Percentiles rank a stretch among this genome's conserved stretches.
These are phyloP conservation scores for Fusarium tanahbumbuense DNA, from an alignment of 2,329 filamentous ascomycete species.

Conservation along the genomic window DNA sequence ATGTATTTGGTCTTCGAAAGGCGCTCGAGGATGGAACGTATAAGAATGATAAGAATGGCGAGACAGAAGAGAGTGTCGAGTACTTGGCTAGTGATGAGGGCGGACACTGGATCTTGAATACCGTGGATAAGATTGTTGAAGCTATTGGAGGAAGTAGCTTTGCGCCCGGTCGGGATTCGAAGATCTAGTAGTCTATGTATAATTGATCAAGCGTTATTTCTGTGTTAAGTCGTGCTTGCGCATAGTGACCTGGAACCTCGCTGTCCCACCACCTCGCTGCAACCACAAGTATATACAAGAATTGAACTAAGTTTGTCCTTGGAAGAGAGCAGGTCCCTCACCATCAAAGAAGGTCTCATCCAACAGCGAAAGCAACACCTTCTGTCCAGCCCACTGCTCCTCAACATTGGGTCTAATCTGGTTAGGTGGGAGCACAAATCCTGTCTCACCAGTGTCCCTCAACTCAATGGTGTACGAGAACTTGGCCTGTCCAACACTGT, in stretches of 20 bases:
- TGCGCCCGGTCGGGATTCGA: slow-evolving; percentile 45
- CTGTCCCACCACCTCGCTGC: neutral
- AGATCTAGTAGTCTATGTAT: slow-evolving; percentile 19
- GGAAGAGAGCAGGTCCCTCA: slow-evolving; percentile 38
- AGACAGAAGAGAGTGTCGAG: slow-evolving; percentile 51
- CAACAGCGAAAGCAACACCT: slow-evolving; percentile 48
- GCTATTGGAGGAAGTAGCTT: slow-evolving; percentile 59
- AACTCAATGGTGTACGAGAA: slow-evolving; percentile 57
- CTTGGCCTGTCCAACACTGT: slow-evolving; percentile 45
- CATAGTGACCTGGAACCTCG: neutral
- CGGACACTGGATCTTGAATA: slow-evolving; percentile 59
- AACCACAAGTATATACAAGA: neutral
- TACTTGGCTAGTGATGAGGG: slow-evolving; percentile 61
- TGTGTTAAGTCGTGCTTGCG: neutral
- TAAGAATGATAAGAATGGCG: slow-evolving; percentile 49
- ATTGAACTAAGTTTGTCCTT: slow-evolving; percentile 25
- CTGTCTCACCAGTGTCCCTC: slow-evolving; percentile 49
- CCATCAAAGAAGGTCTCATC: slow-evolving; percentile 53
- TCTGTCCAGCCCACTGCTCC: slow-evolving; percentile 55
- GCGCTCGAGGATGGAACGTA: slow-evolving; percentile 75
- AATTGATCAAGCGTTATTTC: neutral
- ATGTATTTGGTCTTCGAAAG: slow-evolving; percentile 84
- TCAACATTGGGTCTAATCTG: slow-evolving; percentile 53
- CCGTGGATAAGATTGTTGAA: slow-evolving; percentile 59
- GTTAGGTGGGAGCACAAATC: slow-evolving; percentile 53